Conservation (phyloP, 2,329 filamentous ascomycete genomes). For the Cordyceps cicadae region DNA sequence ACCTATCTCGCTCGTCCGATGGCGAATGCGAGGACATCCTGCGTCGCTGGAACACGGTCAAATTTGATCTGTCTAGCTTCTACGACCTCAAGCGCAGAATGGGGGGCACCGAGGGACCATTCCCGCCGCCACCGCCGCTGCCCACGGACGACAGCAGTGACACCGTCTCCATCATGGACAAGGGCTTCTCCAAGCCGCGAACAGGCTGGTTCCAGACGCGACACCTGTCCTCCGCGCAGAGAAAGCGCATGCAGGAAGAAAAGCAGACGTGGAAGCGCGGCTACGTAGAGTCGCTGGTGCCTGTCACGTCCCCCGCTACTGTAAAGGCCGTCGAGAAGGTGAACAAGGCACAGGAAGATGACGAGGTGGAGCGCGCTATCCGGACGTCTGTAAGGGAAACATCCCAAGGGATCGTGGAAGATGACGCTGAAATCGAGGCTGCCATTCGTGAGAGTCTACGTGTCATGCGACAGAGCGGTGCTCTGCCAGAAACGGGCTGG, state of each 20-base stretch:
- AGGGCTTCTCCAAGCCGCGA: slow-evolving; percentile 23
- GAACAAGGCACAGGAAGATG: slow-evolving; percentile 24
- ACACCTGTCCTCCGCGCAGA: slow-evolving; percentile 42
- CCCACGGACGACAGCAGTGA: slow-evolving; percentile 5
- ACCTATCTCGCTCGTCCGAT: slow-evolving; percentile 44
- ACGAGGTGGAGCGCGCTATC: slow-evolving; percentile 66
- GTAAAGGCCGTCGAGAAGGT: neutral
- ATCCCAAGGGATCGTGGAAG: slow-evolving; percentile 57
- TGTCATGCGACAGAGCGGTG: slow-evolving; percentile 35
- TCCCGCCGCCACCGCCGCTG: slow-evolving; percentile 2
- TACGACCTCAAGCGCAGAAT: slow-evolving; percentile 42
- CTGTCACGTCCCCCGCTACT: neutral
- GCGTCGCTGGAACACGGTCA: slow-evolving; percentile 53
- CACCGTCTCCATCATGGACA: slow-evolving; percentile 12
- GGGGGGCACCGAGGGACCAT: slow-evolving; percentile 13
- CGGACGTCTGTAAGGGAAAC: slow-evolving; percentile 60
- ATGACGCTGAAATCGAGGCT: slow-evolving; percentile 63
- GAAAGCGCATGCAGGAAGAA: slow-evolving; percentile 40
- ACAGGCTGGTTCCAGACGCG: slow-evolving; percentile 42
- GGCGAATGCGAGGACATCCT: slow-evolving; percentile 59
- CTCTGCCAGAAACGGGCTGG: slow-evolving; percentile 9
- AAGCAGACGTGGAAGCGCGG: slow-evolving; percentile 35
- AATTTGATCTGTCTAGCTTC: slow-evolving; percentile 52
- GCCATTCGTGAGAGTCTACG: slow-evolving; percentile 65
- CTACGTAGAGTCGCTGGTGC: slow-evolving; percentile 19